Conservation (phyloP, 2,329 filamentous ascomycete genomes). For the Paradendryphiella salina region DNA sequence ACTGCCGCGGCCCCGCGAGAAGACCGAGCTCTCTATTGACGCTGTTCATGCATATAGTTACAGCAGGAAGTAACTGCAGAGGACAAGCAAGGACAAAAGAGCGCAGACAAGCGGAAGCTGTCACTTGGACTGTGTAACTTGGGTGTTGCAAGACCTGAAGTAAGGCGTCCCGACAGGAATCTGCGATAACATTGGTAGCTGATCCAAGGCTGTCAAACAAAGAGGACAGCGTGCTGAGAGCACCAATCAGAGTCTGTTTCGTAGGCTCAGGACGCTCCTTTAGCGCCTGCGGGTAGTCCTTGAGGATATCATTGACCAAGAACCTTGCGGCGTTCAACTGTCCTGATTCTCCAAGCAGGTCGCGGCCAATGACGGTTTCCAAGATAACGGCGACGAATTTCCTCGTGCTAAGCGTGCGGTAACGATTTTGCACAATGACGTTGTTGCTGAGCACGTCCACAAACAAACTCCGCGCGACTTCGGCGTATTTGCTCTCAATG, state of each 20-base stretch:
- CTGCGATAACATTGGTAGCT: slow-evolving; percentile 76
- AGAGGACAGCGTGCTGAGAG: slow-evolving; percentile 77
- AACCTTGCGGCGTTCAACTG: slow-evolving; percentile 80
- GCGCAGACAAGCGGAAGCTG: slow-evolving; percentile 82
- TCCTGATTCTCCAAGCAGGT: slow-evolving; percentile 85
- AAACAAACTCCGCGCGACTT: slow-evolving; percentile 79
- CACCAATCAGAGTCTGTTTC: slow-evolving; percentile 80
- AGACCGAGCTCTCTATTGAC: slow-evolving; percentile 82
- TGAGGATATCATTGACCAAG: slow-evolving; percentile 84
- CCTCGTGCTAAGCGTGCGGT: slow-evolving; percentile 80
- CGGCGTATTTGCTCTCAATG: slow-evolving; percentile 80
- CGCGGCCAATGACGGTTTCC: slow-evolving; percentile 77
- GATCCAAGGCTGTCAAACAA: slow-evolving; percentile 81
- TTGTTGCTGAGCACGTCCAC: slow-evolving; percentile 76
- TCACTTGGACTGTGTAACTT: slow-evolving; percentile 93
- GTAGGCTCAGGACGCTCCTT: slow-evolving; percentile 86
- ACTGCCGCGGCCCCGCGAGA: slow-evolving; percentile 73
- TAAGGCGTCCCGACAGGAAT: slow-evolving; percentile 81
- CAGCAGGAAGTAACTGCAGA: slow-evolving; percentile 84
- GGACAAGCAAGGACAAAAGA: slow-evolving; percentile 88
- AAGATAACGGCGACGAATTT: slow-evolving; percentile 83
- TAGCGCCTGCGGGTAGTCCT: slow-evolving; percentile 88
- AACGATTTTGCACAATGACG: slow-evolving; percentile 79
- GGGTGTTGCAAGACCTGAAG: slow-evolving; percentile 91
- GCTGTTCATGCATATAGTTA: slow-evolving; percentile 97